These are phyloP conservation scores for Xylariaceae sp. DNA, from an alignment of 2,329 filamentous ascomycete species.

Conservation along the genomic window DNA sequence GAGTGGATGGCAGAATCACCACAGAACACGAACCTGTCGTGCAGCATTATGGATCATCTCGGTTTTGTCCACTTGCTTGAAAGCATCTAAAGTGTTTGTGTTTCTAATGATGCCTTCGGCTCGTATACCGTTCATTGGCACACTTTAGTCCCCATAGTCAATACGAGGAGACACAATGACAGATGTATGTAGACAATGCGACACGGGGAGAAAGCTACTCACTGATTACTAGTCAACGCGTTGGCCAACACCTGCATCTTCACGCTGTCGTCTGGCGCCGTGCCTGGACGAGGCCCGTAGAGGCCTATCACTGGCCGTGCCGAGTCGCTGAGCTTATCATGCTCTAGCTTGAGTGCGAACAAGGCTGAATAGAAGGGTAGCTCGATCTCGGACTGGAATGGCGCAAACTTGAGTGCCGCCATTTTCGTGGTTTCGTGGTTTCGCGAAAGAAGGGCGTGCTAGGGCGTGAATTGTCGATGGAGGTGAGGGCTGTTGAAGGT, in stretches of 20 bases:
- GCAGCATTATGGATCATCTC: constrained; percentile 79
- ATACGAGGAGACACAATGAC: constrained; percentile 2
- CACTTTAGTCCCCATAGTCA: constrained; percentile 48
- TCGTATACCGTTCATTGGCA: constrained; percentile 71
- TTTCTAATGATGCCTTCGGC: constrained; percentile 95
- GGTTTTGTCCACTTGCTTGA: constrained; percentile 79
- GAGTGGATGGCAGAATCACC: background rate
- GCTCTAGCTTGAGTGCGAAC: constrained; percentile 91
- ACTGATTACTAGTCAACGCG: constrained; percentile 83
- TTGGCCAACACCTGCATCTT: constrained; percentile 90
- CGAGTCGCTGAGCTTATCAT: constrained; percentile 95
- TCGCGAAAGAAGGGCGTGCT: constrained; percentile 6
- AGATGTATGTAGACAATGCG: background rate
- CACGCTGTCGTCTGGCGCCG: constrained; percentile 74
- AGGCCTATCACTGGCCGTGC: constrained; percentile 83
- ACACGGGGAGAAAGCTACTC: constrained; percentile 40
- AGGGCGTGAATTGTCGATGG: background rate
- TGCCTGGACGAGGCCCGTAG: constrained; percentile 78
- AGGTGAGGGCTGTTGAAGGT: background rate
- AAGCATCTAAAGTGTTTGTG: constrained; percentile 93
- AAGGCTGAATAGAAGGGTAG: constrained; percentile 92
- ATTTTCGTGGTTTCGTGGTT: constrained; percentile 16
- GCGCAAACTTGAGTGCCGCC: constrained; percentile 69
- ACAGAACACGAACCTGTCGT: constrained; percentile 62
- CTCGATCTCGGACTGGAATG: constrained; percentile 93